Evolutionary conservation across 2,329 filamentous ascomycete species (phyloP).

Genomic region (Ophiostoma quercus): DNA sequence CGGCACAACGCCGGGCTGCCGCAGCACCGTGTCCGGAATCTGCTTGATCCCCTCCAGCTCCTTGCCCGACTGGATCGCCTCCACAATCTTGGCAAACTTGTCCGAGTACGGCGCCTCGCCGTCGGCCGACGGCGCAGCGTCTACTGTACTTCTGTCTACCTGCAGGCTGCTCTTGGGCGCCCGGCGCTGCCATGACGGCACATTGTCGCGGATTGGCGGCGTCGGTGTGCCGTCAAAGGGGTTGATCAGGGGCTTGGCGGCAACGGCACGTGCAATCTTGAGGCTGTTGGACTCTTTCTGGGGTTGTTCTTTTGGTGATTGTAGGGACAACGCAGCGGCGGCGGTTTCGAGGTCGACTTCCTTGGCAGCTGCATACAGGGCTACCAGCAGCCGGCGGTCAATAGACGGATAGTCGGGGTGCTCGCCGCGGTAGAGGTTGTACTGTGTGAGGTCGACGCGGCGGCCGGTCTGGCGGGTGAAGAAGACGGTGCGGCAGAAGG

Average conservation of each 20-base stretch:
- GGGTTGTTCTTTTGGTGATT: neutral
- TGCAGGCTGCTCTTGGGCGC: slow-evolving; percentile 35
- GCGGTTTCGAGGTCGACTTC: slow-evolving; percentile 7
- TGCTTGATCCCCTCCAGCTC: slow-evolving; percentile 82
- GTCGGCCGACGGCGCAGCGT: neutral
- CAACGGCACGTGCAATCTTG: slow-evolving; percentile 24
- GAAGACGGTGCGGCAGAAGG: slow-evolving; percentile 30
- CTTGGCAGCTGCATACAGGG: slow-evolving; percentile 32
- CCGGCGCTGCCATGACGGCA: slow-evolving; percentile 43
- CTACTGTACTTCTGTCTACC: neutral
- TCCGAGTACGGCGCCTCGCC: slow-evolving; percentile 67
- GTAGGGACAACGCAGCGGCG: neutral
- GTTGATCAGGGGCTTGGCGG: slow-evolving; percentile 19
- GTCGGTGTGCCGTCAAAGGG: slow-evolving; percentile 25
- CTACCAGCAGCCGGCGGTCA: slow-evolving; percentile 27
- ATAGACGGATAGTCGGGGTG: slow-evolving; percentile 25
- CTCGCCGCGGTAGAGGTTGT: slow-evolving; percentile 24
- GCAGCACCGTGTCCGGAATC: slow-evolving; percentile 73
- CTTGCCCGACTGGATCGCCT: slow-evolving; percentile 74
- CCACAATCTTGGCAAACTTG: slow-evolving; percentile 78
- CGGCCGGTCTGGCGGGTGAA: slow-evolving; percentile 27
- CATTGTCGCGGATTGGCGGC: slow-evolving; percentile 20
- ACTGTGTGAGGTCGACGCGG: slow-evolving; percentile 28
- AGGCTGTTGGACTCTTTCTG: slow-evolving; percentile 11
- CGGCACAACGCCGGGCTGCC: slow-evolving; percentile 54